A percentile compares a stretch with the other conserved stretches of the same genome.
Evolutionary conservation across 768 basidiomycete genomes (phyloP).

Genomic region (Auricularia auricula-judae): DNA sequence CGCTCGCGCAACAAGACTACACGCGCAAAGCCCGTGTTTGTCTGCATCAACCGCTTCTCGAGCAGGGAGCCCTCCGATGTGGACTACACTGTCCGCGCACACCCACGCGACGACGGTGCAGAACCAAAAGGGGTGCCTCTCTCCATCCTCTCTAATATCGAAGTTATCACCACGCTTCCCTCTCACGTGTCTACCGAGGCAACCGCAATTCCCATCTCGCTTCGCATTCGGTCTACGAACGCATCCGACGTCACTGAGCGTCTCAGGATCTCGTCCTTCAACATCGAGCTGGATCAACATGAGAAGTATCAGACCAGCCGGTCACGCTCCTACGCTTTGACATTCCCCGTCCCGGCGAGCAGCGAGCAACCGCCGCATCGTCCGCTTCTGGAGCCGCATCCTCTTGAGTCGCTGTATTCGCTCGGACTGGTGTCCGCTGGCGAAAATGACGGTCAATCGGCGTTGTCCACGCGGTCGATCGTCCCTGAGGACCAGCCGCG

Average conservation of each 20-base stretch:
- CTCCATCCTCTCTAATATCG: slow-evolving; percentile 48
- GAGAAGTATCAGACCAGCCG: slow-evolving; percentile 35
- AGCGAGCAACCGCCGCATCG: slow-evolving; percentile 52
- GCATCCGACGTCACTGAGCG: slow-evolving; percentile 38
- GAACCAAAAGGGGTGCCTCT: slow-evolving; percentile 29
- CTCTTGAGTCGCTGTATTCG: slow-evolving; percentile 34
- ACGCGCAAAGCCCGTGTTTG: slow-evolving; percentile 7
- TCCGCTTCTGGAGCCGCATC: slow-evolving; percentile 46
- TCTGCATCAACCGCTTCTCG: slow-evolving; percentile 12
- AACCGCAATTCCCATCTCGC: slow-evolving; percentile 37
- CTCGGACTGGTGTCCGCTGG: slow-evolving; percentile 37
- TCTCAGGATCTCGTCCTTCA: slow-evolving; percentile 46
- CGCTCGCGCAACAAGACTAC: not conserved
- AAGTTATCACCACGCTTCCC: slow-evolving; percentile 55
- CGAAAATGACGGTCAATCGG: slow-evolving; percentile 7
- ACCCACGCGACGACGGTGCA: slow-evolving; percentile 6
- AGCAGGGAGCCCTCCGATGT: slow-evolving; percentile 11
- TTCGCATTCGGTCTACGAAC: slow-evolving; percentile 47
- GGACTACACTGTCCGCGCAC: not conserved
- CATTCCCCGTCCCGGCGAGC: slow-evolving; percentile 45
- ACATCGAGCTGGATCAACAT: slow-evolving; percentile 46
- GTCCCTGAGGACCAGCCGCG: not conserved
- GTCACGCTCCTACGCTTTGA: slow-evolving; percentile 23
- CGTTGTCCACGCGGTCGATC: not conserved
- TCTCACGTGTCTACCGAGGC: slow-evolving; percentile 37